phyloP scores from a whole-genome alignment of 192 early-diverging fungal species.

The Coemansia sp. region DNA sequence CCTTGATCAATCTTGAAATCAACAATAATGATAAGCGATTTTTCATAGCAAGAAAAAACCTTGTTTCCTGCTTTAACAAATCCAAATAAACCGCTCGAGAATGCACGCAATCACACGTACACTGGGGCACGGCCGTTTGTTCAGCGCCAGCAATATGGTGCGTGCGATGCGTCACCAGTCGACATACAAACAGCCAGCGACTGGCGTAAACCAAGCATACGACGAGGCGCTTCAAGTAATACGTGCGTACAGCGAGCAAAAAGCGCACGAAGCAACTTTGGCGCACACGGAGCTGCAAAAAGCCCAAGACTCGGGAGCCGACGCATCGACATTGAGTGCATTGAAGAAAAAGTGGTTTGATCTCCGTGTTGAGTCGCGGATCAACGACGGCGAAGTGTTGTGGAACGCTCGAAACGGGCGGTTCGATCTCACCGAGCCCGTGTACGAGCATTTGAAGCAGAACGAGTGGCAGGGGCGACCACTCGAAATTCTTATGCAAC shows the following conservation, averaged over 20 bases:
- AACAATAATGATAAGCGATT: no score
- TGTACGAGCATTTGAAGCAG: slow-evolving; percentile 67
- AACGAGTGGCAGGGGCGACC: slow-evolving; percentile 60
- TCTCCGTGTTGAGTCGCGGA: slow-evolving; percentile 64
- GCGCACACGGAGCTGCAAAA: slow-evolving; percentile 26
- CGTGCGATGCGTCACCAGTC: slow-evolving; percentile 22
- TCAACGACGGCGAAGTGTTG: slow-evolving; percentile 69
- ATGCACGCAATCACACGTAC: neutral
- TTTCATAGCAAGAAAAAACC: no score
- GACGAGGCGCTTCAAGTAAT: slow-evolving; percentile 77
- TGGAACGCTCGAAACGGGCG: slow-evolving; percentile 55
- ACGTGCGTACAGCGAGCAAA: slow-evolving; percentile 57
- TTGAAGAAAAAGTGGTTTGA: slow-evolving; percentile 56
- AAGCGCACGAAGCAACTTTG: slow-evolving; percentile 27
- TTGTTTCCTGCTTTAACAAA: no score
- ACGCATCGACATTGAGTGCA: slow-evolving; percentile 43
- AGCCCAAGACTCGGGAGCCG: slow-evolving; percentile 25
- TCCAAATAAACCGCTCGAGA: neutral
- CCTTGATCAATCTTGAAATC: no score
- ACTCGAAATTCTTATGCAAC: slow-evolving; percentile 62
- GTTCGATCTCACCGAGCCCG: slow-evolving; percentile 64
- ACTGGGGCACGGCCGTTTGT: neutral
- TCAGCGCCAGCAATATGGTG: neutral
- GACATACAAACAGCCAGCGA: slow-evolving; percentile 55
- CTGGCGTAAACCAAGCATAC: slow-evolving; percentile 67